phyloP scores from a whole-genome alignment of 768 basidiomycete species.

The Auricularia cornea region DNA sequence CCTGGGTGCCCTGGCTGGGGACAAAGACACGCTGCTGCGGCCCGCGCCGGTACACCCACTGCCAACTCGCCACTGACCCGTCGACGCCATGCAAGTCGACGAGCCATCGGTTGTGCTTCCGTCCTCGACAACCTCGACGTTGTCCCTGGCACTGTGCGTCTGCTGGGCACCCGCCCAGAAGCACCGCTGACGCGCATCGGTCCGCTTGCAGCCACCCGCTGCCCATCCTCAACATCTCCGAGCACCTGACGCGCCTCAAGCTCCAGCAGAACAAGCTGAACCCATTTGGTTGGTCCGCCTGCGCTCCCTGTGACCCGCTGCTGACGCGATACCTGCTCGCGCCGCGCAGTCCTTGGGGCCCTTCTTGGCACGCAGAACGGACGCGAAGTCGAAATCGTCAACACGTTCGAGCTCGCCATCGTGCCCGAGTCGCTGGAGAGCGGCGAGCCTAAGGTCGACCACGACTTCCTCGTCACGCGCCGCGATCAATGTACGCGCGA shows the following conservation, averaged over 20 bases:
- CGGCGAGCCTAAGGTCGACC: slow-evolving; percentile 54
- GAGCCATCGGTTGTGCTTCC: slow-evolving; percentile 68
- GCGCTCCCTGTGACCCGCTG: neutral
- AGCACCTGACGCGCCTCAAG: slow-evolving; percentile 81
- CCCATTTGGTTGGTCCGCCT: slow-evolving; percentile 52
- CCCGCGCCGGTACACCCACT: neutral
- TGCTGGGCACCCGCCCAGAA: neutral
- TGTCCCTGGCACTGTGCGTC: slow-evolving; percentile 66
- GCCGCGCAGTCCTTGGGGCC: slow-evolving; percentile 71
- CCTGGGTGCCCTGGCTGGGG: neutral
- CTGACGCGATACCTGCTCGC: neutral
- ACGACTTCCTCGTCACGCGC: slow-evolving; percentile 71
- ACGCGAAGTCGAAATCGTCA: slow-evolving; percentile 93
- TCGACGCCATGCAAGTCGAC: slow-evolving; percentile 1
- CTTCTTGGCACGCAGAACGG: slow-evolving; percentile 91
- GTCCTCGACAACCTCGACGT: slow-evolving; percentile 60
- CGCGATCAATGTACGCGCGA: slow-evolving; percentile 72
- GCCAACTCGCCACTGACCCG: too few species aligned
- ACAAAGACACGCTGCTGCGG: neutral
- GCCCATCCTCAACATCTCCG: slow-evolving; percentile 93
- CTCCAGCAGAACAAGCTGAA: slow-evolving; percentile 54
- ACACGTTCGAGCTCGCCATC: slow-evolving; percentile 85
- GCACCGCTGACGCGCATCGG: slow-evolving; percentile 15
- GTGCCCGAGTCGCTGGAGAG: slow-evolving; percentile 29
- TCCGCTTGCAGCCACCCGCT: slow-evolving; percentile 70